Percentiles rank a stretch among this genome's conserved stretches.
Conservation (phyloP, 805 yeast genomes). For the Kodamaea jinghongensis region DNA sequence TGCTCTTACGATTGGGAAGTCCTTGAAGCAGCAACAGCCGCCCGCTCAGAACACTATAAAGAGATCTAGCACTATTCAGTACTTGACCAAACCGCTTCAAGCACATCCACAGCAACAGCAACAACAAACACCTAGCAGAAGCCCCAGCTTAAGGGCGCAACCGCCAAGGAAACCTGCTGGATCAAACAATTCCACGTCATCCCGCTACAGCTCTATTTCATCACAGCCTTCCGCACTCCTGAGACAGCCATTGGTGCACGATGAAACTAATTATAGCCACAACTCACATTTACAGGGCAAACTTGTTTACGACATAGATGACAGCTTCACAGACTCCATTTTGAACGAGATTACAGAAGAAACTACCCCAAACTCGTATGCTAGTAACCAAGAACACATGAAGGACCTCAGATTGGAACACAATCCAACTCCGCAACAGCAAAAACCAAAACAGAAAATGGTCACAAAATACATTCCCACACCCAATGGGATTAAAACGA, state of each 20-base stretch:
- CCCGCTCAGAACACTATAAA: slow-evolving; percentile 10
- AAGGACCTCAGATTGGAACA: slow-evolving; percentile 34
- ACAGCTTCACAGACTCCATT: slow-evolving; percentile 30
- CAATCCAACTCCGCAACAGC: slow-evolving; percentile 1
- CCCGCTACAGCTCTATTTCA: slow-evolving; percentile 8
- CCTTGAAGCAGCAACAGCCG: slow-evolving; percentile 18
- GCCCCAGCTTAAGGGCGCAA: slow-evolving; percentile 4
- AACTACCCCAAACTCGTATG: slow-evolving; percentile 15
- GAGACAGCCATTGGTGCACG: slow-evolving; percentile 9
- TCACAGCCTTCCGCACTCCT: slow-evolving; percentile 5
- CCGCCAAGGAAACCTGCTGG: slow-evolving; percentile 1
- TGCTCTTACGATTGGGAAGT: slow-evolving; percentile 42
- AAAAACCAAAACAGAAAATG: slow-evolving; percentile 31
- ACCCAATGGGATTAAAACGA: slow-evolving; percentile 62
- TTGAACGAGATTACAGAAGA: slow-evolving; percentile 33
- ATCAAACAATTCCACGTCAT: slow-evolving; percentile 5
- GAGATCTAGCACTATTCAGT: slow-evolving; percentile 15
- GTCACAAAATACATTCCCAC: slow-evolving; percentile 73
- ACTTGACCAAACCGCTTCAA: slow-evolving; percentile 13
- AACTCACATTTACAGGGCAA: slow-evolving; percentile 4
- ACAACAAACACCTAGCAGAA: background rate
- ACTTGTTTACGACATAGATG: slow-evolving; percentile 23
- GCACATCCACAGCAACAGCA: slow-evolving; percentile 1
- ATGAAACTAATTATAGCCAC: slow-evolving; percentile 5
- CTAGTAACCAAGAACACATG: slow-evolving; percentile 32